phyloP scores from a whole-genome alignment of 495 filamentous ascomycete species.

The Gamarada debralockiae region DNA sequence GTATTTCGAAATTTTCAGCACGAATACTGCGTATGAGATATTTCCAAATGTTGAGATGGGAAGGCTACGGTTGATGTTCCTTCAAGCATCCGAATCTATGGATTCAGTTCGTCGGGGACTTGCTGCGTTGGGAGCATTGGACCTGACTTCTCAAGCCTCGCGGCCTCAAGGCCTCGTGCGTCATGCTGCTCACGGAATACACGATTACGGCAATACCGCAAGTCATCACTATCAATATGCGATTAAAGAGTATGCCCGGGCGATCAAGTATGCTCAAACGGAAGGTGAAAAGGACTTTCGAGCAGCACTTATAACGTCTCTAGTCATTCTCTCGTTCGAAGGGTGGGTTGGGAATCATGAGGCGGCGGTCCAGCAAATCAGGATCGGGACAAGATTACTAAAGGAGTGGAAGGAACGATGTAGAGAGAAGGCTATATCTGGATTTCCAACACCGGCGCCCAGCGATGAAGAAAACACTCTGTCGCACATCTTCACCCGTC shows the following conservation, averaged over 20 bases:
- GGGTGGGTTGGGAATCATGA: slow-evolving; percentile 32
- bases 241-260: background rate
- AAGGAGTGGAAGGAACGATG: background rate
- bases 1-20: slow-evolving; percentile 54
- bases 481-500: slow-evolving; percentile 46
- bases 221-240: background rate
- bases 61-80: slow-evolving; percentile 50
- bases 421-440: slow-evolving; percentile 23
- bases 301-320: background rate
- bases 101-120: slow-evolving; percentile 57
- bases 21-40: slow-evolving; percentile 49
- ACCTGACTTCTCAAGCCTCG: slow-evolving; percentile 52
- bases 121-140: slow-evolving; percentile 57
- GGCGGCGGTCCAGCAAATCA: slow-evolving; percentile 46
- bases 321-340: slow-evolving; percentile 4
- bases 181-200: slow-evolving; percentile 23
- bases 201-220: slow-evolving; percentile 5
- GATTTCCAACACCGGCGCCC: no score
- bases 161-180: slow-evolving; percentile 28
- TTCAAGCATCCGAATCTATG: slow-evolving; percentile 54
- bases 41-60: slow-evolving; percentile 54
- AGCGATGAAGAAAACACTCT: slow-evolving; percentile 37
- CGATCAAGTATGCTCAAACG: background rate
- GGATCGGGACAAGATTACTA: slow-evolving; percentile 31
- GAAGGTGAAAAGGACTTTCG: background rate